Percentiles rank a stretch among this genome's conserved stretches.
Conservation (phyloP, 768 basidiomycete species). For the Agaricus bisporus region DNA sequence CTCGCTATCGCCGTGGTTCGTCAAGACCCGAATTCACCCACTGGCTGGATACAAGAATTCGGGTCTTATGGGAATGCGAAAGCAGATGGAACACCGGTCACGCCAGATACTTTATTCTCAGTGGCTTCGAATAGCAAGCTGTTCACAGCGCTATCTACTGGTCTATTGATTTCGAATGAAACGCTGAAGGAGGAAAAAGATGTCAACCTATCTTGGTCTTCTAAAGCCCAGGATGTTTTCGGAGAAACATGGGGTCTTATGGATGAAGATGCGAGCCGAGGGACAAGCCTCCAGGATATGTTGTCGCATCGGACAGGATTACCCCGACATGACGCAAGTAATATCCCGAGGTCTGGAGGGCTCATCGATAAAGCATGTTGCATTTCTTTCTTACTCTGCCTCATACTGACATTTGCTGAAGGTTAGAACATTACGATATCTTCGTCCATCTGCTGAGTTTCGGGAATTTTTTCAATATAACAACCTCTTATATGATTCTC, state of each 20-base stretch:
- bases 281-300: constrained; percentile 34
- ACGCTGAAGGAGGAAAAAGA: constrained; percentile 24
- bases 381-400: neutral
- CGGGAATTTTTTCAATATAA: constrained; percentile 40
- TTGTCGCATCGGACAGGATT: constrained; percentile 37
- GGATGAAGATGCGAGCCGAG: constrained; percentile 29
- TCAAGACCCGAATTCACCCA: constrained; percentile 21
- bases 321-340: constrained; percentile 38
- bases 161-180: constrained; percentile 32
- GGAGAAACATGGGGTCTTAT: constrained; percentile 29
- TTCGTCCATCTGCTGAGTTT: constrained; percentile 33
- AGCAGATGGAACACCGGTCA: constrained; percentile 27
- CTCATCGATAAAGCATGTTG: constrained; percentile 27
- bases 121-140: constrained; percentile 41
- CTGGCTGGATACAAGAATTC: constrained; percentile 32
- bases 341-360: constrained; percentile 19
- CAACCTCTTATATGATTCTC: constrained; percentile 38
- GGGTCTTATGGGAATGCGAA: constrained; percentile 31
- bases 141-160: constrained; percentile 31
- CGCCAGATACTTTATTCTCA: constrained; percentile 37
- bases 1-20: constrained; percentile 34
- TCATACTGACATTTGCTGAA: constrained; percentile 8
- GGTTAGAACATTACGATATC: constrained; percentile 30
- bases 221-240: constrained; percentile 29
- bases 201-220: constrained; percentile 28